phyloP scores from a whole-genome alignment of 2,329 filamentous ascomycete genomes.

The Monosporascus ibericus region DNA sequence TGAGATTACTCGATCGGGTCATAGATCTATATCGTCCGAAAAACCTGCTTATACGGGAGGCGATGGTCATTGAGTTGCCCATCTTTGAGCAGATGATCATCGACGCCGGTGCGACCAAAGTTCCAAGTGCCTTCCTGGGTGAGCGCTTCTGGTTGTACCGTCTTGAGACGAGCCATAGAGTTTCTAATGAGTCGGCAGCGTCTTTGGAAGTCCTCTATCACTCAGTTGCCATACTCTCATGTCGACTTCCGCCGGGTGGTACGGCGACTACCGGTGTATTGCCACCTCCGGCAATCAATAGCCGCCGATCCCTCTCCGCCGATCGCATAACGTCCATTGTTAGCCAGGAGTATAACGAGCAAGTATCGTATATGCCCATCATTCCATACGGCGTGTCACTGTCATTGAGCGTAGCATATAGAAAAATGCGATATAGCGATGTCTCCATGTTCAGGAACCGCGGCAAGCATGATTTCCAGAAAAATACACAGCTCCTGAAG shows the following conservation, averaged over 20 bases:
- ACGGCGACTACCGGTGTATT: conserved; percentile 30
- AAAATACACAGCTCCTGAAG: conserved; percentile 47
- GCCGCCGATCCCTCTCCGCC: conserved; percentile 50
- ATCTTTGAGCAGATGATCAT: conserved; percentile 53
- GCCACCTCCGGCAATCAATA: conserved; percentile 45
- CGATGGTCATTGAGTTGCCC: conserved; percentile 46
- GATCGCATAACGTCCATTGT: conserved; percentile 53
- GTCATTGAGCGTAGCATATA: conserved; percentile 55
- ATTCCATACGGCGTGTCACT: conserved; percentile 57
- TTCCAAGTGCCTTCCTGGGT: conserved; percentile 46
- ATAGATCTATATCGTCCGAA: conserved; percentile 55
- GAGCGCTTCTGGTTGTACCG: conserved; percentile 7
- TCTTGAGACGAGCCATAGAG: background rate
- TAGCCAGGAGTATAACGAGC: conserved; percentile 42
- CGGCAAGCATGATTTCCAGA: conserved; percentile 48
- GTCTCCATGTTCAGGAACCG: conserved; percentile 52
- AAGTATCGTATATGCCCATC: conserved; percentile 44
- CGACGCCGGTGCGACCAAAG: conserved; percentile 44
- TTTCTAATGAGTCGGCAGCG: conserved; percentile 31
- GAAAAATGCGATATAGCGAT: conserved; percentile 57
- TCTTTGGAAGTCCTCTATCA: conserved; percentile 60
- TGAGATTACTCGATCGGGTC: conserved; percentile 51
- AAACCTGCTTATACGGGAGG: conserved; percentile 39
- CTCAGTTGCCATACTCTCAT: conserved; percentile 57
- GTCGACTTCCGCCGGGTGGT: conserved; percentile 39